Conservation (phyloP, 805 yeast genomes). For the Barnettozyma botsteinii region DNA sequence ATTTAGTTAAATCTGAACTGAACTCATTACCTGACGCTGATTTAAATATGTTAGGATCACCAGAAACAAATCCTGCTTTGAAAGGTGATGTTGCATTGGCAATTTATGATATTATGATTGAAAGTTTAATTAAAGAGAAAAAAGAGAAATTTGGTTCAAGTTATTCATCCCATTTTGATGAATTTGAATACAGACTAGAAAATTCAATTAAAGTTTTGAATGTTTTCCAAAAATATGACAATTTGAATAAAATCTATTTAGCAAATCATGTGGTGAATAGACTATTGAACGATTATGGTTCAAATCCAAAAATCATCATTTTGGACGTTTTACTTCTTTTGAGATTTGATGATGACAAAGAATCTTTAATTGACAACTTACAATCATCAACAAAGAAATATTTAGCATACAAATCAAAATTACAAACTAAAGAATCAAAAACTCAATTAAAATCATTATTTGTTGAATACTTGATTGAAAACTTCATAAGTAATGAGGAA, state of each 20-base stretch:
- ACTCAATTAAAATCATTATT: constrained; percentile 32
- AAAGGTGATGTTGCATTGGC: constrained; percentile 68
- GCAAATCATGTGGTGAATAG: constrained; percentile 56
- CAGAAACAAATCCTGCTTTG: constrained; percentile 77
- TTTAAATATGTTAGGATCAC: constrained; percentile 75
- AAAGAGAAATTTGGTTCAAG: constrained; percentile 25
- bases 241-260: constrained; percentile 63
- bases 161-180: constrained; percentile 53
- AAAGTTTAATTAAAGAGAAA: constrained; percentile 32
- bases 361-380: constrained; percentile 50
- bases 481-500: constrained; percentile 31
- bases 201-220: constrained; percentile 40
- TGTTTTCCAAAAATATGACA: constrained; percentile 59
- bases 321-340: constrained; percentile 64
- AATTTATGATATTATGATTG: constrained; percentile 61
- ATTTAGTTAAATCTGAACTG: constrained; percentile 54
- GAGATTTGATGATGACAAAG: constrained; percentile 40
- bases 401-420: constrained; percentile 49
- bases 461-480: constrained; percentile 18
- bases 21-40: constrained; percentile 82
- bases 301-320: constrained; percentile 35
- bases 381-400: constrained; percentile 69
- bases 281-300: constrained; percentile 38
- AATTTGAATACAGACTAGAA: constrained; percentile 37
- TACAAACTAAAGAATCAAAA: constrained; percentile 24